A percentile compares a stretch with the other conserved stretches of the same genome.
Conservation (phyloP, 2,329 filamentous ascomycete species). For the Fusarium brevicatenulatum region DNA sequence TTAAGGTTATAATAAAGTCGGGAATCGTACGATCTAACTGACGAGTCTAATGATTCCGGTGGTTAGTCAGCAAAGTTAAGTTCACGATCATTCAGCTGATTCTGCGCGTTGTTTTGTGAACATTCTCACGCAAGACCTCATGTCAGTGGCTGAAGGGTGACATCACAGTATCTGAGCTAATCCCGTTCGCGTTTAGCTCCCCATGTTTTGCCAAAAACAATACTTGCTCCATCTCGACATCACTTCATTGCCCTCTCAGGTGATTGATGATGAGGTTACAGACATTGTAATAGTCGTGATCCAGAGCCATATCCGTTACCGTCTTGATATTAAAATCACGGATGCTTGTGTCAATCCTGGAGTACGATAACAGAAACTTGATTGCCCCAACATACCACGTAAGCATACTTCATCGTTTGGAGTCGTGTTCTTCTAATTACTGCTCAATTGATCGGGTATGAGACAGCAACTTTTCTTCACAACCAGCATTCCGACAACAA, state of each 20-base stretch:
- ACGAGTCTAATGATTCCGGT: no score
- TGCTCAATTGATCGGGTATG: no score
- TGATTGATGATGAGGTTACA: neutral
- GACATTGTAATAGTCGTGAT: rapidly evolving
- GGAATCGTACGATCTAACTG: no score
- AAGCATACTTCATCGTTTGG: neutral
- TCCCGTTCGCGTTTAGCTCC: no score
- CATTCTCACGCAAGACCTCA: neutral
- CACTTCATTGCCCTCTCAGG: no score
- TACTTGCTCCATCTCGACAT: no score
- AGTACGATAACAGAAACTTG: neutral
- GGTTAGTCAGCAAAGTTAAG: neutral
- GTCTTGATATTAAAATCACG: neutral
- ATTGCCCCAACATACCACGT: neutral
- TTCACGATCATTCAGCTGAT: neutral
- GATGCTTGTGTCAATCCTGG: rapidly evolving
- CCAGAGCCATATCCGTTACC: neutral
- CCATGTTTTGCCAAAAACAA: no score
- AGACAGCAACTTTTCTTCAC: no score
- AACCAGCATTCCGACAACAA: no score
- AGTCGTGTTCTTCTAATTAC: neutral
- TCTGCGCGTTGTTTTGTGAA: neutral
- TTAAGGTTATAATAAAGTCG: neutral
- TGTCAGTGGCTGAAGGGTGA: neutral
- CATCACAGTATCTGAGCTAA: no score